phyloP scores from a whole-genome alignment of 306 rosid species.

The Quercus robur region DNA sequence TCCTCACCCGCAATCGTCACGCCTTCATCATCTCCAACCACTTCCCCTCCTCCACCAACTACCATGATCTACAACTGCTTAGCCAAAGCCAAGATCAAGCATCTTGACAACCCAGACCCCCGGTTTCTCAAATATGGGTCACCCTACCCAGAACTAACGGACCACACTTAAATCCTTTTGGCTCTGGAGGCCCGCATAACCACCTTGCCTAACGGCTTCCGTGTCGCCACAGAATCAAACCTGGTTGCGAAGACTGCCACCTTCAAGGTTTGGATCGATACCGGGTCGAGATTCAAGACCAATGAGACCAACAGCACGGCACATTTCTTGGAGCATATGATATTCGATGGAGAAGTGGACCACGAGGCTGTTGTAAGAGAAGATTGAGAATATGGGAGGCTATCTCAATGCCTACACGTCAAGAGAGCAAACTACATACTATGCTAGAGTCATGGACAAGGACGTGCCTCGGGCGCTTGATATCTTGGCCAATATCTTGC shows the following conservation, averaged over 20 bases:
- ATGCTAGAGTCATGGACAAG: conserved; percentile 61
- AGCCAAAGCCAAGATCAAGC: conserved; percentile 66
- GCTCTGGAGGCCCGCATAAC: conserved; percentile 77
- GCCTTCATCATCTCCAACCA: conserved; percentile 12
- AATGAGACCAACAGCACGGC: conserved; percentile 88
- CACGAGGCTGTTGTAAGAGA: conserved; percentile 68
- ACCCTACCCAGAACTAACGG: conserved; percentile 55
- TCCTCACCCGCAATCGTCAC: conserved; percentile 41
- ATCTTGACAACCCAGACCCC: conserved; percentile 77
- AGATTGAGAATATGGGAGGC: conserved; percentile 96
- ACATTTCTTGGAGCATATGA: conserved; percentile 93
- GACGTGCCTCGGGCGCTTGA: conserved; percentile 69
- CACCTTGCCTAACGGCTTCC: conserved; percentile 76
- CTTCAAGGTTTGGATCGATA: conserved; percentile 92
- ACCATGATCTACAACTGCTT: conserved; percentile 84
- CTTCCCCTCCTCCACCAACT: conserved; percentile 57
- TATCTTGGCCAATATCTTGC: conserved; percentile 76
- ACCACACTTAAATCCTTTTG: conserved; percentile 64
- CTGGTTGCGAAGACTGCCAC: conserved; percentile 62
- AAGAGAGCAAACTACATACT: conserved; percentile 84
- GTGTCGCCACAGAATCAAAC: conserved; percentile 77
- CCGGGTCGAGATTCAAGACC: conserved; percentile 83
- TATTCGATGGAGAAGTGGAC: conserved; percentile 66
- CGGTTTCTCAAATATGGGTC: conserved; percentile 84
- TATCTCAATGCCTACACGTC: conserved; percentile 88